These are phyloP conservation scores for Elsinoe necatrix DNA, from an alignment of 2,329 filamentous ascomycete species.

Conservation along the genomic window DNA sequence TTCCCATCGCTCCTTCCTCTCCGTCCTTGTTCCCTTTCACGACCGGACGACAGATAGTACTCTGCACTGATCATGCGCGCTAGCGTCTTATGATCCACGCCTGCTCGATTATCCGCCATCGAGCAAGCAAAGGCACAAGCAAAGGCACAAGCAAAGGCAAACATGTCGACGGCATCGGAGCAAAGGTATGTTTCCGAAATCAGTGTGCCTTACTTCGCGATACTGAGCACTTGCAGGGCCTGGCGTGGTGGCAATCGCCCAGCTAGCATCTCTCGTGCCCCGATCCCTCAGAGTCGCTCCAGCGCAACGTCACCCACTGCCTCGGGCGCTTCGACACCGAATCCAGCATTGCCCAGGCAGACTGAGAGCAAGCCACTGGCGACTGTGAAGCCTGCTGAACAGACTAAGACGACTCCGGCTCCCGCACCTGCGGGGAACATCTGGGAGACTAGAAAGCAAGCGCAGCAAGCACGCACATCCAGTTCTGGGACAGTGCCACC, in stretches of 20 bases:
- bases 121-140: constrained; percentile 12
- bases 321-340: constrained; percentile 10
- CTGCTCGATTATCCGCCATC: constrained; percentile 8
- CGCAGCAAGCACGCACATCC: constrained; percentile 5
- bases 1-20: neutral
- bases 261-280: constrained; percentile 7
- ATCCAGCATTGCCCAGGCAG: neutral
- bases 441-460: constrained; percentile 9
- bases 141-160: neutral
- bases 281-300: constrained; percentile 1
- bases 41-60: neutral
- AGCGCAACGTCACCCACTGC: neutral
- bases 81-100: constrained; percentile 4
- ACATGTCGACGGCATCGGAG: constrained; percentile 15
- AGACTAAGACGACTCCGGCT: neutral
- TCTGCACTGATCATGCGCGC: neutral
- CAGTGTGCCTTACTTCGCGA: neutral
- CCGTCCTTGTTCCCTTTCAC: neutral
- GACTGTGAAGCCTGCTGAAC: constrained; percentile 11
- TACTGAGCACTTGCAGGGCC: neutral
- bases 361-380: constrained; percentile 7
- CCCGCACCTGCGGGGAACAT: constrained; percentile 8
- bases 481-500: neutral
- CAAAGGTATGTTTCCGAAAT: neutral
- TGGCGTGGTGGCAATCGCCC: constrained; percentile 11